Percentiles rank a stretch among this genome's conserved stretches.
phyloP scores from a whole-genome alignment of 306 rosid genomes.

The Dryas drummondii region DNA sequence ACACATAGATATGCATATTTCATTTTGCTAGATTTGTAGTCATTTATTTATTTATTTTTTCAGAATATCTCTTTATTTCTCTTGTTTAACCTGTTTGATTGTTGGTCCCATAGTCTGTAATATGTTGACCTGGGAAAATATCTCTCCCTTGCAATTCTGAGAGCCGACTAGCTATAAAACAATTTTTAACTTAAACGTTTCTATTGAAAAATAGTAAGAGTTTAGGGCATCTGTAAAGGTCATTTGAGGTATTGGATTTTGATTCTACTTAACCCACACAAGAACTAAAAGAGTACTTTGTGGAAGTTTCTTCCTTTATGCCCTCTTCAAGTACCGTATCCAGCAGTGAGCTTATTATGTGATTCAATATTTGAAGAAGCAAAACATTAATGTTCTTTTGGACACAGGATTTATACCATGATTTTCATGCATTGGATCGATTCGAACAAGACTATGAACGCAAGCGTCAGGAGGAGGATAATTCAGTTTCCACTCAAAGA shows the following conservation, averaged over 20 bases:
- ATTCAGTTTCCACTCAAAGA: slow-evolving; percentile 39
- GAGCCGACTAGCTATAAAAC: not conserved
- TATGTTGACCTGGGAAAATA: too few species aligned
- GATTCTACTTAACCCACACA: not conserved
- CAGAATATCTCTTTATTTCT: too few species aligned
- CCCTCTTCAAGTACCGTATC: not conserved
- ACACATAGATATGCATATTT: too few species aligned
- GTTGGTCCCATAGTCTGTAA: too few species aligned
- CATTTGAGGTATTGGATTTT: not conserved
- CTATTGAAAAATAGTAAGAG: not conserved
- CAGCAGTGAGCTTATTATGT: slow-evolving; percentile 1
- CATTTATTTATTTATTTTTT: too few species aligned
- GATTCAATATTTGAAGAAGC: not conserved
- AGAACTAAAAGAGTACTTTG: not conserved
- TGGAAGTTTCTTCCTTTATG: not conserved
- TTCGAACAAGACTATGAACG: slow-evolving; percentile 67
- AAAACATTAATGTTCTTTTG: slow-evolving; percentile 18
- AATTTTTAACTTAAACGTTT: not conserved
- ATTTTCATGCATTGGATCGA: slow-evolving; percentile 71
- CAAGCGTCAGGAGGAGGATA: slow-evolving; percentile 58
- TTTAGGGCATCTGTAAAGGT: not conserved
- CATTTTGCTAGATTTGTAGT: too few species aligned
- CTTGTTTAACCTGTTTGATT: too few species aligned
- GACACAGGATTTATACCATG: slow-evolving; percentile 80
- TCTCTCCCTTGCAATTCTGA: too few species aligned